Evolutionary conservation across 768 basidiomycete species (phyloP), one percentile per base, ranked within the genome.

Genomic region (Suillus placidus): DNA sequence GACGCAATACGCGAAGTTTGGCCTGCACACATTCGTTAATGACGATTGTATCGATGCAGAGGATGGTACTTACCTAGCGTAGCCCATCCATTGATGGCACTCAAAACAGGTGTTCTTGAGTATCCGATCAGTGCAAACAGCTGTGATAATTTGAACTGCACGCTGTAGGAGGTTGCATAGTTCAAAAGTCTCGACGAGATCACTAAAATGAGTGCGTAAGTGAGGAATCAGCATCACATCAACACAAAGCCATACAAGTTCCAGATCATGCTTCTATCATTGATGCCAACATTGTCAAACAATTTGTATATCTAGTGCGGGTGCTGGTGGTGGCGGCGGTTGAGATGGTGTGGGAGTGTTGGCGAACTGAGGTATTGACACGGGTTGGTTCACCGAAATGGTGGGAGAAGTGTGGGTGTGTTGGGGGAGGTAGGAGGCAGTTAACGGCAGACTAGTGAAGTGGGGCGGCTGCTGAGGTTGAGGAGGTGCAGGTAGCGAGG

Each of bases 11-110:
- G 16, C 63, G 74, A 4, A 78, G 66, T 69, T 20, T 65, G 66
- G 37, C 77, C 76, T 78, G 52, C 0, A 55, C 38, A 18, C 37
- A 10, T 4, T 30, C 37, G 16, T 61, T 38, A 30, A 38, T 63
- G n/a, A 64, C 61, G 34, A 56, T 34, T 60, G 45, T 20, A 12
- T 56, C 32, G 10, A 32, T 32, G 12, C 6, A 37, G 6, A 7
- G 30, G 62, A 20, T n/a, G 13, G 42, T 38, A 6, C 58, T 26
- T 30, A 74, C 78, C 78, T 55, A 79, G 47, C 5, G 63, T 57
- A 10, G 65, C n/a, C 77, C 77, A 79, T 14, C 78, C 77, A 8
- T 68, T 40, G 9, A 74, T 64, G 34, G 67, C 70, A 30, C 72
- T 78, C 42, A 79, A 52, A 13, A 70, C 56, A 0, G 71, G 34